Base-by-base conservation (phyloP, 257 asterid species). In the Leonotis leonurus region DNA sequence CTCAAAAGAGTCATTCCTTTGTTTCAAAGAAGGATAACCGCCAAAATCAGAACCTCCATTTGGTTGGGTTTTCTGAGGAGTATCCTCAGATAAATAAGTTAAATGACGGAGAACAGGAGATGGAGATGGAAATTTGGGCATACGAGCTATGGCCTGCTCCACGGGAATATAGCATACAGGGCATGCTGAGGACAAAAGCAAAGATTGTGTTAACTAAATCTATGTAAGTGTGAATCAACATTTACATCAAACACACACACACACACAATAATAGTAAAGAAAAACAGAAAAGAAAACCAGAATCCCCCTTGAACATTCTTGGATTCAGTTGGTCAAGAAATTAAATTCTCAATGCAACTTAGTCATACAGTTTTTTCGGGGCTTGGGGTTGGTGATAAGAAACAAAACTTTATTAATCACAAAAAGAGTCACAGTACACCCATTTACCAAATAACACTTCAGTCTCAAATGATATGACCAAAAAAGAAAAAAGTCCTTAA, bases 1-100 rank as follows among this genome's bases (percentile, higher is more conserved):
- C 64, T 76, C 67, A 67, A 81, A 89, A 69, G 89, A 93, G 45
- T 77, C 84, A 57, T 85, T 79, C 70, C 97, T 87, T 67, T 81
- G 85, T 73, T 73, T 75, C 70, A 83, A 75, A 51, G 95, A 83
- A 80, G 96, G 97, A 77, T 86, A 93, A 48, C 99, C 99, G 70
- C 99, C 97, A 82, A 93, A 93, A 18, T 81, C 91, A 44, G 97
- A 93, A 72, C 96, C 97, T 72, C 95, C 88, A 58, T 56, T 78
- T 65, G 74, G 78, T 78, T 92, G 86, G 37, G 72, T 75, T 77
- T 72, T 80, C 56, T 70, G 55, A 52, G 90, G 77, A 65, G 74
- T 79, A 48, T 76, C 78, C 82, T 78, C 97, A 50, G 79, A 78
- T 71, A 80, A 70, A 78, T 85, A 93, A 73, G 83, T 82, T 73